Base-by-base conservation (phyloP, 2,329 filamentous ascomycete species). In the Ascomycota sp. region DNA sequence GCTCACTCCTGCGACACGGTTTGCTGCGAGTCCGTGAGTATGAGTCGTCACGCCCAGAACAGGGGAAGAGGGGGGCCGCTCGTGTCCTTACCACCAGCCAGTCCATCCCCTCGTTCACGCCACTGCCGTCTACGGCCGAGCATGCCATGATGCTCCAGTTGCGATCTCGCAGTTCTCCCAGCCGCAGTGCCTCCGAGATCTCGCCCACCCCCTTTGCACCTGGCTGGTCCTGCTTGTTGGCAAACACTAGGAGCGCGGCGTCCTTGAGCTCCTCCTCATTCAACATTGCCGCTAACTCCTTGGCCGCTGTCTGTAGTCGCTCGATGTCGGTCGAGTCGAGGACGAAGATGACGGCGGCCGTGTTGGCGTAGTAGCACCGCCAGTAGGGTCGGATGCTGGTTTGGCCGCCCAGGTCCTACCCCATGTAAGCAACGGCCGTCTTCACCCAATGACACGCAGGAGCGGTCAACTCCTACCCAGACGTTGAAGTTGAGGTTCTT, bases 111-210 rank as follows among this genome's bases (percentile, higher is more conserved):
- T 98, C 89, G 38, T 76, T 81, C 27, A 98, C 80, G 51, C 89
- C 89, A 45, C 79, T 78, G 26, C 89, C 89, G 49, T 94, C 89
- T 33, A 98, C 86, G 10, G 89, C 89, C 40, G 81, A 92, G 55
- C 89, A 98, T 15, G 85, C 86, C 51, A 98, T 83, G 49, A 98
- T 98, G 54, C 83, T 95, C 89, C 89, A 98, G 63, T 95, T 98
- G 45, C 89, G 69, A 53, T 98, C 89, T 44, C 86, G 76, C 49
- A 98, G 59, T 54, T 94, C 83, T 31, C 82, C 85, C 40, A 98
- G 57, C 44, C 76, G 77, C 52, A 98, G 56, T 29, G 85, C 86
- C 57, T 95, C 86, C 32, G 81, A 92, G 38, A 98, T 98, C 52
- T 95, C 89, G 12, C 83, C 89, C 1, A 89, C 89, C 2, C 86